A percentile compares a stretch with the other conserved stretches of the same genome.
These are phyloP conservation scores for Truncatella angustata DNA, from an alignment of 2,329 filamentous ascomycete genomes.

Conservation along the genomic window DNA sequence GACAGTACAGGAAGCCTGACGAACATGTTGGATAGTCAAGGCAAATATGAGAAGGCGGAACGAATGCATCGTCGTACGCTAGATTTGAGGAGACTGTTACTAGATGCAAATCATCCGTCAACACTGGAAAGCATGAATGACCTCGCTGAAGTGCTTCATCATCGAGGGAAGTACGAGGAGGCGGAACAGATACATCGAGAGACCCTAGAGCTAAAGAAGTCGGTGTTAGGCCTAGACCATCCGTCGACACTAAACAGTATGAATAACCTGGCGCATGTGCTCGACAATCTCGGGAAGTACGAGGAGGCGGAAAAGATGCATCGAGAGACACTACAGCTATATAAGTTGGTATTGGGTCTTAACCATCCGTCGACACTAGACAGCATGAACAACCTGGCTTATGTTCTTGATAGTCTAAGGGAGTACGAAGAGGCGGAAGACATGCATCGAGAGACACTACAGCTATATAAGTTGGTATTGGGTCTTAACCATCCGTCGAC, in stretches of 20 bases:
- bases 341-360: background rate
- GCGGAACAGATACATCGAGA: background rate
- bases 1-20: too few relatives aligned
- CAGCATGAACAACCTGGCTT: background rate
- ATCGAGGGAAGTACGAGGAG: too few relatives aligned
- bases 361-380: background rate
- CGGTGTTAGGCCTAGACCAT: background rate
- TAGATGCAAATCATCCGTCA: too few relatives aligned
- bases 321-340: slow-evolving; percentile 4
- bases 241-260: background rate
- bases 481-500: background rate
- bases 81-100: too few relatives aligned
- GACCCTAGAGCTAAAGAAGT: background rate
- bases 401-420: background rate
- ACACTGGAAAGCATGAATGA: too few relatives aligned
- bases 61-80: too few relatives aligned
- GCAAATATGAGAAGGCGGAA: too few relatives aligned
- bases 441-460: slow-evolving; percentile 4
- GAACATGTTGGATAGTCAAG: too few relatives aligned
- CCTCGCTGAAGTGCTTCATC: too few relatives aligned
- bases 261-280: background rate
- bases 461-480: background rate
- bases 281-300: background rate
- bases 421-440: background rate
- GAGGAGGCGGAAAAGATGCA: background rate